These are phyloP conservation scores for Berberis thunbergii DNA, from an alignment of 164 flowering plant species.

Conservation along the genomic window DNA sequence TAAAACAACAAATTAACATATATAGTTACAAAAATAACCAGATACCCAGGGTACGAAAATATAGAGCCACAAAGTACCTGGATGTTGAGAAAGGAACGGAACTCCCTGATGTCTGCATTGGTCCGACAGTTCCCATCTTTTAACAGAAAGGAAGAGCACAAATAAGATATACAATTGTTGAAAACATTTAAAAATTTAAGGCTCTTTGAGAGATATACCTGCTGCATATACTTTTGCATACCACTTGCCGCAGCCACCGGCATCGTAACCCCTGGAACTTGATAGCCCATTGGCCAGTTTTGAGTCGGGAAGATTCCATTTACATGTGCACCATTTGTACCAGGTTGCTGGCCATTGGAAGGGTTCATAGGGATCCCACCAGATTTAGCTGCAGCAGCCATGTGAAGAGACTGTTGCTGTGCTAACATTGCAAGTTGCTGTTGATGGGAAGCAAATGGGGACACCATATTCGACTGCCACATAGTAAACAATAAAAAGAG, in stretches of 20 bases:
- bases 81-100: constrained; percentile 34
- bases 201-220: constrained; percentile 25
- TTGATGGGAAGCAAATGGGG: constrained; percentile 79
- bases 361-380: constrained; percentile 24
- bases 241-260: constrained; percentile 36
- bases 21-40: background rate
- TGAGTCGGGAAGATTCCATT: constrained; percentile 26
- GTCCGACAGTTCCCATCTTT: constrained; percentile 32
- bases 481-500: constrained; percentile 4
- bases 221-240: constrained; percentile 32
- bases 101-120: constrained; percentile 28
- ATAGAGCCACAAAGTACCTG: constrained; percentile 29
- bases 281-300: constrained; percentile 59
- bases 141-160: background rate
- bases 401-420: constrained; percentile 75
- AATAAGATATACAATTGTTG: background rate
- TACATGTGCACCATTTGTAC: constrained; percentile 26
- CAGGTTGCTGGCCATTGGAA: constrained; percentile 25
- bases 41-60: background rate
- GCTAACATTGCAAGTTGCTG: constrained; percentile 85
- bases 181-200: background rate
- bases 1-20: background rate
- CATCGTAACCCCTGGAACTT: constrained; percentile 52
- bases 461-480: constrained; percentile 75
- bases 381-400: constrained; percentile 79